Conservation (phyloP, 768 basidiomycete species). For the Nidula microcarpa region DNA sequence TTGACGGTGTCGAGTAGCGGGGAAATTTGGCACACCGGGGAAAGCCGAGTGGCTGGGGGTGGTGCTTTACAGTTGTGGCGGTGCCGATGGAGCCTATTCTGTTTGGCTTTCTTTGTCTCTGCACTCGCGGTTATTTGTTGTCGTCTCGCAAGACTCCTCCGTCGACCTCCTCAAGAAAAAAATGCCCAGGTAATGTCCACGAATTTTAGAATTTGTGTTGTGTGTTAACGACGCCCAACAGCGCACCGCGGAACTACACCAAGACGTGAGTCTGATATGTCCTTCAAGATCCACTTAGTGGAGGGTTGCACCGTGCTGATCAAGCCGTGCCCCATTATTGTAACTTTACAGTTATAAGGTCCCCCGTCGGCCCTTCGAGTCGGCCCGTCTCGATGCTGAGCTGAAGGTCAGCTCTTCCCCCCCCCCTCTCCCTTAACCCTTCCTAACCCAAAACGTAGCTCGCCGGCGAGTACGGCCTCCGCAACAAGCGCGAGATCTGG, state of each 20-base stretch:
- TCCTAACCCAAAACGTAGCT: slow-evolving; percentile 49
- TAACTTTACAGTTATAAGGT: slow-evolving; percentile 88
- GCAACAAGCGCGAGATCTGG: slow-evolving; percentile 99
- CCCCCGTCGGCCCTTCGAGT: slow-evolving; percentile 95
- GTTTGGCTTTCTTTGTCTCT: slow-evolving; percentile 33
- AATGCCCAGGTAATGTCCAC: slow-evolving; percentile 75
- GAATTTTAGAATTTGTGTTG: slow-evolving; percentile 20
- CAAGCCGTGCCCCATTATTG: slow-evolving; percentile 62
- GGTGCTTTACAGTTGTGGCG: slow-evolving; percentile 65
- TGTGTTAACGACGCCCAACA: slow-evolving; percentile 26
- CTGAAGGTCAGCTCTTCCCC: slow-evolving; percentile 70
- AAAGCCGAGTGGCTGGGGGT: slow-evolving; percentile 59
- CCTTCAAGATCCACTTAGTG: slow-evolving; percentile 68
- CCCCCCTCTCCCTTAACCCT: not conserved
- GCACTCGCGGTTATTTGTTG: slow-evolving; percentile 12
- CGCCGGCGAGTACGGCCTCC: slow-evolving; percentile 99
- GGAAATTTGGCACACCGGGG: slow-evolving; percentile 36
- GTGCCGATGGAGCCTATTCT: slow-evolving; percentile 24
- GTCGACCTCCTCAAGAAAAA: slow-evolving; percentile 56
- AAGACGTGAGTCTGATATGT: slow-evolving; percentile 77
- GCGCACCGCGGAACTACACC: slow-evolving; percentile 89
- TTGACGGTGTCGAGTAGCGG: slow-evolving; percentile 35
- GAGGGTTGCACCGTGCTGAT: slow-evolving; percentile 64
- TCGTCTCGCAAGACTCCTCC: slow-evolving; percentile 16
- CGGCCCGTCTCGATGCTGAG: slow-evolving; percentile 98